Base-by-base conservation (phyloP, 805 yeast genomes). In the Suhomyces vadensis region DNA sequence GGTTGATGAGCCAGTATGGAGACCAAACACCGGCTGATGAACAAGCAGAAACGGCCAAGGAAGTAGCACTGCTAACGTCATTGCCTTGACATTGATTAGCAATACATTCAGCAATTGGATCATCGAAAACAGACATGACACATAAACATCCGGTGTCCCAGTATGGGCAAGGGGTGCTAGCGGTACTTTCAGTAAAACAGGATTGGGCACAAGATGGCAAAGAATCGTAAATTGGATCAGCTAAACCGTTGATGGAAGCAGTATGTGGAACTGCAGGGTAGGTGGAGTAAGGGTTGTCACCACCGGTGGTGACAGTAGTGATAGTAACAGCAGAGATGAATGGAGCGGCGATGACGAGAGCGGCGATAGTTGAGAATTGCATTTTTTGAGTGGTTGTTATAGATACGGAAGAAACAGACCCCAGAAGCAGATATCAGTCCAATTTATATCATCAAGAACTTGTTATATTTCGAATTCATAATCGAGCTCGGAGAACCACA, bases 241-340 rank as follows among this genome's bases (percentile, higher is more conserved):
- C 77, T 44, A 74, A 74, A 0, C 79, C 79, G 48, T 74, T 74
- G 41, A 73, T 63, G 24, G 69, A 52, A 23, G 78, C 78, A 13
- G 78, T 70, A 47, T 73, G 56, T 7, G 78, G 72, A 21, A 74
- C 78, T n/a, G 54, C 48, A 14, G 79, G 79, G 50, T 72, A 74
- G 7, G 77, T 71, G 36, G 56, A 66, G 66, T 69, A 73, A 8
- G 43, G 43, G 51, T 71, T 61, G 19, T 47, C 51, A 2, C 71
- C 71, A 9, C 19, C 20, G 26, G 31, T 13, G 9, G 35, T 42
- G 5, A 51, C 57, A 23, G 19, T 13, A 14, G 39, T 14, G 9
- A 26, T 42, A 5, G 52, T 56, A 23, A 19, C 29, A 14, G 39
- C 29, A 13, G 19, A 27, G 11, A 27, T 10, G 6, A 27, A 27